These are phyloP conservation scores for Blastocystis sp. DNA, from an alignment of 352 stramenopile species.

Conservation along the genomic window DNA sequence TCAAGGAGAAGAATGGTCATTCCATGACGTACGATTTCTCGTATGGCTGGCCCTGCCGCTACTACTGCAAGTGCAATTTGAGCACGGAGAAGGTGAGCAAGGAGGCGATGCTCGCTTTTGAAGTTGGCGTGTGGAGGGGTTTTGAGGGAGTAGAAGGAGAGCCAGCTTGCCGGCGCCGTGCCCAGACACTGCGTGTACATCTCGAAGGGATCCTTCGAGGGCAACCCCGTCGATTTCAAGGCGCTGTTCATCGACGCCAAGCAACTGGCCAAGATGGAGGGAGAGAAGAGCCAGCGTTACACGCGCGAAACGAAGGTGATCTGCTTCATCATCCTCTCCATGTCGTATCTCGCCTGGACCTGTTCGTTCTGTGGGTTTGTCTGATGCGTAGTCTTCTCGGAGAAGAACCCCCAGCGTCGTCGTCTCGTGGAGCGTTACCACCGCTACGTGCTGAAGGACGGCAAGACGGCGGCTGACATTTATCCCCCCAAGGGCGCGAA, in stretches of 20 bases:
- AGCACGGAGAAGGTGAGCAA: slow-evolving; percentile 45
- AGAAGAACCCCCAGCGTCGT: slow-evolving; percentile 59
- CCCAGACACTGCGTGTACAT: slow-evolving; percentile 47
- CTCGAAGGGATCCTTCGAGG: slow-evolving; percentile 53
- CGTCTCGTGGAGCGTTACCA: slow-evolving; percentile 62
- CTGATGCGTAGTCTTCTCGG: slow-evolving; percentile 48
- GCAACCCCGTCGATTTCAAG: slow-evolving; percentile 22
- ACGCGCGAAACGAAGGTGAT: slow-evolving; percentile 34
- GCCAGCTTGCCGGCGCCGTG: neutral
- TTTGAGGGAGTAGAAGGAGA: slow-evolving; percentile 10
- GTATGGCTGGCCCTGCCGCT: slow-evolving; percentile 51
- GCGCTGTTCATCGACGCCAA: slow-evolving; percentile 30
- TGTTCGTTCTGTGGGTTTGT: neutral
- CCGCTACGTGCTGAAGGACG: slow-evolving; percentile 48
- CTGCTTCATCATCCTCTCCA: slow-evolving; percentile 35
- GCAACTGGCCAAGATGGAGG: neutral
- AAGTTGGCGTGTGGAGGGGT: neutral
- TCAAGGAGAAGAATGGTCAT: slow-evolving; percentile 32
- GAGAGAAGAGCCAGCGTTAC: neutral
- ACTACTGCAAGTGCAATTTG: slow-evolving; percentile 55
- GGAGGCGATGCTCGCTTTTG: slow-evolving; percentile 20
- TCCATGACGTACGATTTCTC: slow-evolving; percentile 57
- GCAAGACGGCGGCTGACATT: neutral
- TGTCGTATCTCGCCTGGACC: slow-evolving; percentile 45
- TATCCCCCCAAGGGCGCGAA: neutral